phyloP scores from a whole-genome alignment of 73 alveolate species.

The Blepharisma japonicum region DNA sequence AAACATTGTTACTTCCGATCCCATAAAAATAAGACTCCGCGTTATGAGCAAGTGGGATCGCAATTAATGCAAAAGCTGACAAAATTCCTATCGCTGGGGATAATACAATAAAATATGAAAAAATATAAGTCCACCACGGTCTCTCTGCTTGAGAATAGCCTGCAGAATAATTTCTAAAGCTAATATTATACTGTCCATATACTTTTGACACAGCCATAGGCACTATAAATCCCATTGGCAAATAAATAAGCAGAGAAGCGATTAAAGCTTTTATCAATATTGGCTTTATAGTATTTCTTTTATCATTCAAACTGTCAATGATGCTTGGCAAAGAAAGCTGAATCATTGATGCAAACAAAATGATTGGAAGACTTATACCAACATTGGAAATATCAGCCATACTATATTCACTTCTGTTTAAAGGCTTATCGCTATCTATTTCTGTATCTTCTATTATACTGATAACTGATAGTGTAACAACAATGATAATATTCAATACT shows the following conservation, averaged over 20 bases:
- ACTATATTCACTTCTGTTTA: neutral
- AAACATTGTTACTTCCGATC: neutral
- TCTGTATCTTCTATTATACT: neutral
- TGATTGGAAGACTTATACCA: neutral
- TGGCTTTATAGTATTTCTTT: neutral
- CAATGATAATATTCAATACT: neutral
- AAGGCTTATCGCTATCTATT: neutral
- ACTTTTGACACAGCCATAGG: neutral
- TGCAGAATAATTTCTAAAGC: constrained; percentile 10
- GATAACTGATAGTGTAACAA: neutral
- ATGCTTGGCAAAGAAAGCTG: neutral
- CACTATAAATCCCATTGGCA: neutral
- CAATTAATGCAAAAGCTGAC: neutral
- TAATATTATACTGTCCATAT: neutral
- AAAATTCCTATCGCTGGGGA: constrained; percentile 13
- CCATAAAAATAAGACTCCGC: neutral
- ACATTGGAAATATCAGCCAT: neutral
- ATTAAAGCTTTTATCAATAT: neutral
- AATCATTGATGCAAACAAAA: neutral
- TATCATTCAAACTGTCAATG: neutral
- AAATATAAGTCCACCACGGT: constrained; percentile 20
- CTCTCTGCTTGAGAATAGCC: constrained; percentile 1
- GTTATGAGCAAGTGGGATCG: neutral
- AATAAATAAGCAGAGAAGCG: neutral
- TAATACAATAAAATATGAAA: neutral